Base-by-base conservation (phyloP, 2,329 filamentous ascomycete species). In the Nannizziopsis arthrosporioides region DNA sequence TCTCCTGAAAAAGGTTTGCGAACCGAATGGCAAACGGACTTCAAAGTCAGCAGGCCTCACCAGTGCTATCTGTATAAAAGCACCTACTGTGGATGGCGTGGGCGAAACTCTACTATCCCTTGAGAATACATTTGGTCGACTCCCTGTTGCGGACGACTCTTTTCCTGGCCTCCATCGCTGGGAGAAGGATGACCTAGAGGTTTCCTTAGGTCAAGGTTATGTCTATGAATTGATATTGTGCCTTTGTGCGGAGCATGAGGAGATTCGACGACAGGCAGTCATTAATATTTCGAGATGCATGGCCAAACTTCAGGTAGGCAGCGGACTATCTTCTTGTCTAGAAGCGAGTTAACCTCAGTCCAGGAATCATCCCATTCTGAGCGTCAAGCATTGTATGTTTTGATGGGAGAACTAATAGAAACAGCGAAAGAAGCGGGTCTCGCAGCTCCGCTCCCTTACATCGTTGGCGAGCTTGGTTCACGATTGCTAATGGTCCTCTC, bases 371-470 rank as follows among this genome's bases (percentile, higher is more conserved):
- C 77, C 1, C 81, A 88, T 57, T 75, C 81, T 40, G 86, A 93
- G 58, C 83, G 81, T 59, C 80, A 85, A 34, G 82, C 89, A 52
- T 69, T 89, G 4, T 89, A 84, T 71, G 73, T 94, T 8, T 74
- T 95, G 3, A 73, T 92, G 1, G 84, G 80, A 49, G 89, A 94
- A 64, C 64, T 93, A 5, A 73, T 81, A 11, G 88, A 95, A 63
- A 92, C 89, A 0, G 76, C 78, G 10, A 74, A 73, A 48, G 61
- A 68, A 6, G 61, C 70, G 32, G 73, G 82, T 41, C 69, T 77
- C 38, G 65, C 69, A 6, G 68, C 68, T 2, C 75, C 82, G 1
- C 70, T 93, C 2, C 82, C 88, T 0, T 86, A 82, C 51, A 73
- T 86, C 10, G 79, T 86, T 5, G 76, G 81, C n/a, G 77, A 83